These are phyloP conservation scores for Lumnitzera racemosa DNA, from an alignment of 345 rosid species.

Conservation along the genomic window DNA sequence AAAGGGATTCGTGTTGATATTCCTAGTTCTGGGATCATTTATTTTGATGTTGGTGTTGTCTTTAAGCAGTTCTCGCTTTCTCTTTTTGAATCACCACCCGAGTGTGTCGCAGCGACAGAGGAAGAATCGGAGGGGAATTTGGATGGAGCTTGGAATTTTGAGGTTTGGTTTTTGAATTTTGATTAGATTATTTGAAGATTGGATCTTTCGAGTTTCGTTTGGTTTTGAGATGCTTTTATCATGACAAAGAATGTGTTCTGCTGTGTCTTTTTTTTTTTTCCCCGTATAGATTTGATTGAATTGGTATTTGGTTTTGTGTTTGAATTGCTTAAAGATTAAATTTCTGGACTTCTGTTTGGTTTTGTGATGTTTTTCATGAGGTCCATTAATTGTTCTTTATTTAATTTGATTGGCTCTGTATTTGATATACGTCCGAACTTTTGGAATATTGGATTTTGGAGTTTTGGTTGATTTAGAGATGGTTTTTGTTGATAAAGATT, in stretches of 20 bases:
- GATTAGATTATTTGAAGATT: constrained; percentile 21
- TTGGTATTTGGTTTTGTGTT: too few species aligned
- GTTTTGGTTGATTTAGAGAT: too few species aligned
- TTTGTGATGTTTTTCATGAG: neutral
- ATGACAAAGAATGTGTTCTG: too few species aligned
- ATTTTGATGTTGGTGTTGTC: constrained; percentile 87
- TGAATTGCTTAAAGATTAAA: too few species aligned
- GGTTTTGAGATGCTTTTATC: too few species aligned
- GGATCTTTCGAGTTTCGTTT: too few species aligned
- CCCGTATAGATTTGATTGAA: too few species aligned
- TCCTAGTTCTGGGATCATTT: constrained; percentile 80
- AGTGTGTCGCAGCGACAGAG: constrained; percentile 41
- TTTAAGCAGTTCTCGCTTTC: constrained; percentile 79
- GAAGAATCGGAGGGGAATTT: constrained; percentile 10
- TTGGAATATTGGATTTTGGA: too few species aligned
- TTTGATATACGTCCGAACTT: too few species aligned
- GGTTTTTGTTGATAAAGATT: too few species aligned
- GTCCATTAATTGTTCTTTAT: neutral
- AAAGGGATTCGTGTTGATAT: constrained; percentile 75
- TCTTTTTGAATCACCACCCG: constrained; percentile 74
- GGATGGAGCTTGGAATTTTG: constrained; percentile 6
- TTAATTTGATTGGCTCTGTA: neutral
- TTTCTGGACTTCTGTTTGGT: too few species aligned
- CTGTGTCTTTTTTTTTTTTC: too few species aligned
- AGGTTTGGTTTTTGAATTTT: constrained; percentile 30